Evolutionary conservation across 345 rosid genomes (phyloP).

Genomic region (Euclidium syriacum): DNA sequence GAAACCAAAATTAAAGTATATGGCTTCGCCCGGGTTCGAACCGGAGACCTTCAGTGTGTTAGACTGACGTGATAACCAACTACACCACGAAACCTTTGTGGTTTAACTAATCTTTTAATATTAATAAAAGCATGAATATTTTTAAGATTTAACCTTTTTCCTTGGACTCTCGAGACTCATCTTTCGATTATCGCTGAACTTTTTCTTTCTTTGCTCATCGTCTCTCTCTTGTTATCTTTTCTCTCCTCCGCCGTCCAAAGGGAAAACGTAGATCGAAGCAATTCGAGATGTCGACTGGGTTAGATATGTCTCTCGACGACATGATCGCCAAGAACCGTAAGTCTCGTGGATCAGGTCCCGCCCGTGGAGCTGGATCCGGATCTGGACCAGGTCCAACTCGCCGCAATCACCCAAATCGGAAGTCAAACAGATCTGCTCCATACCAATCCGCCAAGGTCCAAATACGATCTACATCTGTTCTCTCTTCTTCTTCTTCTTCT

Average conservation of each 20-base stretch:
- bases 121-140: too few species aligned
- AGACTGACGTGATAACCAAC: conserved; percentile 99
- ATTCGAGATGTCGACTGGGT: conserved; percentile 63
- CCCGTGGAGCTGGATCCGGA: conserved; percentile 50
- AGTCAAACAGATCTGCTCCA: conserved; percentile 57
- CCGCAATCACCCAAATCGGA: conserved; percentile 55
- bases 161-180: too few species aligned
- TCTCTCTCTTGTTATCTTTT: too few species aligned
- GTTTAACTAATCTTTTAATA: too few species aligned
- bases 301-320: conserved; percentile 97
- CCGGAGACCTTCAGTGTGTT: conserved; percentile 99
- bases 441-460: conserved; percentile 47
- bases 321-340: conserved; percentile 78
- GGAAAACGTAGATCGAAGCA: conserved; percentile 17
- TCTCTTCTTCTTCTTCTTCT: conserved; percentile 10
- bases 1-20: too few species aligned
- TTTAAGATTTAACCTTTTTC: too few species aligned
- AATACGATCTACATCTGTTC: conserved; percentile 18
- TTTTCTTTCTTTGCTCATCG: neutral
- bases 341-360: conserved; percentile 39
- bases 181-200: neutral
- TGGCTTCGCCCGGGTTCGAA: conserved; percentile 78
- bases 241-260: neutral
- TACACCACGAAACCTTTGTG: conserved; percentile 87
- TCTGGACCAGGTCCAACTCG: conserved; percentile 71